phyloP scores from a whole-genome alignment of 495 filamentous ascomycete genomes.

The Articulospora tetracladia region DNA sequence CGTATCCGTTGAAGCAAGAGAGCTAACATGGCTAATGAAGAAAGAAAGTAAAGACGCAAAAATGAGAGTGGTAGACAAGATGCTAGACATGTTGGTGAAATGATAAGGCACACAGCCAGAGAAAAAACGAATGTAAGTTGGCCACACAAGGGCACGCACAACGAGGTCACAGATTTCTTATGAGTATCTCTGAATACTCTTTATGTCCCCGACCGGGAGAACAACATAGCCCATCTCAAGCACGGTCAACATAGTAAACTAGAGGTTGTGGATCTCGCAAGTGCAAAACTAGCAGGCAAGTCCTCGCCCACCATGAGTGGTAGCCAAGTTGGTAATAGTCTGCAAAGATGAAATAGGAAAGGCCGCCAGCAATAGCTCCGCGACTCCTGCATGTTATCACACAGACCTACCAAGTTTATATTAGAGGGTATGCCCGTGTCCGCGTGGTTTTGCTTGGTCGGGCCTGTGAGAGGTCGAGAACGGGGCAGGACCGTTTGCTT shows the following conservation, averaged over 20 bases:
- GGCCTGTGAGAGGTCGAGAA: background rate
- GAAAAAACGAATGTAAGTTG: constrained; percentile 1
- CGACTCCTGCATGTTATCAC: background rate
- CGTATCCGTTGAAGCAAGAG: constrained; percentile 36
- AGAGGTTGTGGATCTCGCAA: background rate
- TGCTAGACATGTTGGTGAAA: constrained; percentile 9
- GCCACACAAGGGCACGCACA: background rate
- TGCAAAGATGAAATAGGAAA: background rate
- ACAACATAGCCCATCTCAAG: background rate
- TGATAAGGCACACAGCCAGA: background rate
- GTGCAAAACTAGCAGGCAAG: background rate
- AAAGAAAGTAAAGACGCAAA: constrained; percentile 17
- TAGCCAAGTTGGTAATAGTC: background rate
- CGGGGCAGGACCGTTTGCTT: background rate
- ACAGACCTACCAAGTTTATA: background rate
- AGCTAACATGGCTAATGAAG: constrained; percentile 15
- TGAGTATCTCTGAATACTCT: background rate
- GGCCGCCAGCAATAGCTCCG: background rate
- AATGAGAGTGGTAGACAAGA: constrained; percentile 13
- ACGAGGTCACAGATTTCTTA: background rate
- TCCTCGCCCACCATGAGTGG: background rate
- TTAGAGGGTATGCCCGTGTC: background rate
- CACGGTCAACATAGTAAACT: background rate
- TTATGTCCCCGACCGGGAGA: background rate
- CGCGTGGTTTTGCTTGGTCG: background rate